phyloP scores from a whole-genome alignment of 129 eudicot species.

The Arctium lappa region DNA sequence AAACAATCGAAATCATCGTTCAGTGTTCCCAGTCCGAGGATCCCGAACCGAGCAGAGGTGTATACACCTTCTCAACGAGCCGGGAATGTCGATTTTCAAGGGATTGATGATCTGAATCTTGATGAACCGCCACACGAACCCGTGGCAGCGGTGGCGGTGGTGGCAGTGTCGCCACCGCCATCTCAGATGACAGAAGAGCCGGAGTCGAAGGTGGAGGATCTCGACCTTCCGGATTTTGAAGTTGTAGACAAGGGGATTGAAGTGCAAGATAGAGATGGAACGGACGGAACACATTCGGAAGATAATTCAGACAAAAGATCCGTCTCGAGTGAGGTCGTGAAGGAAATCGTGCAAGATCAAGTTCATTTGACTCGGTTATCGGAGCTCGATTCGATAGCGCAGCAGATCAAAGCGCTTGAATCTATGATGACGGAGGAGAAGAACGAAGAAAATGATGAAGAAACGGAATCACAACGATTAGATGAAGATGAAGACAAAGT shows the following conservation, averaged over 20 bases:
- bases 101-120: conserved; percentile 78
- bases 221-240: conserved; percentile 77
- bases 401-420: conserved; percentile 93
- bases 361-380: conserved; percentile 48
- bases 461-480: conserved; percentile 54
- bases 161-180: conserved; percentile 25
- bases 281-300: conserved; percentile 48
- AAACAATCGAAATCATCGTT: conserved; percentile 84
- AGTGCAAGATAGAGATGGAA: conserved; percentile 46
- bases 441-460: conserved; percentile 30
- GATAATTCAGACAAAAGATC: conserved; percentile 59
- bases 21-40: conserved; percentile 84
- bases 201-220: conserved; percentile 45
- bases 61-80: conserved; percentile 58
- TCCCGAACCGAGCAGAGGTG: conserved; percentile 45
- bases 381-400: conserved; percentile 86
- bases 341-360: conserved; percentile 91
- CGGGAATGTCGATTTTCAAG: conserved; percentile 39
- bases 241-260: conserved; percentile 94
- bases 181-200: conserved; percentile 36
- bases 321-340: conserved; percentile 78
- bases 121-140: conserved; percentile 56
- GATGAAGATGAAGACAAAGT: conserved; percentile 90
- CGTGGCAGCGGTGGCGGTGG: conserved; percentile 9
- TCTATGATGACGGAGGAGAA: conserved; percentile 69